phyloP scores from a whole-genome alignment of 2,329 filamentous ascomycete species.

The Exophiala spinifera region DNA sequence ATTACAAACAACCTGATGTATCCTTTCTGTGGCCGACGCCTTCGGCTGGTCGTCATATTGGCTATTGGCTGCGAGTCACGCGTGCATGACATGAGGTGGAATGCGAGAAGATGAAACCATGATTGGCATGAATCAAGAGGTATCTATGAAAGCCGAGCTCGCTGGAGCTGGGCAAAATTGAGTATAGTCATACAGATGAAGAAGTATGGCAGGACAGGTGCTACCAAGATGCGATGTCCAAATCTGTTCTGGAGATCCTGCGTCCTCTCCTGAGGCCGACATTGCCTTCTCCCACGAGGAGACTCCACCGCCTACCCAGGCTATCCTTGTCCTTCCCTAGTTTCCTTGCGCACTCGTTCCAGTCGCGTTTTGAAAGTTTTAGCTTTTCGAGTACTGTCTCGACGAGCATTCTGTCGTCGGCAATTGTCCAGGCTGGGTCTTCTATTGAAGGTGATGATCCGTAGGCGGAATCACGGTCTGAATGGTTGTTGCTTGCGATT shows the following conservation, averaged over 20 bases:
- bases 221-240: constrained; percentile 26
- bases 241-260: constrained; percentile 20
- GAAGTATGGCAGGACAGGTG: neutral
- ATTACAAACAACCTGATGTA: too few species aligned
- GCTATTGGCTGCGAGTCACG: too few species aligned
- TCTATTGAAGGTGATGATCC: constrained; percentile 17
- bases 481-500: neutral
- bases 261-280: constrained; percentile 36
- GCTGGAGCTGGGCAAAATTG: constrained; percentile 13
- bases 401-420: constrained; percentile 43
- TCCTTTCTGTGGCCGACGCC: too few species aligned
- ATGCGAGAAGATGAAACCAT: neutral
- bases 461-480: constrained; percentile 20
- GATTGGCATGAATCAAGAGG: neutral
- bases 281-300: constrained; percentile 43
- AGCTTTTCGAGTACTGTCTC: constrained; percentile 45
- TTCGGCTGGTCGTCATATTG: too few species aligned
- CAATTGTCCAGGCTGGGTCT: constrained; percentile 36
- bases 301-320: constrained; percentile 42
- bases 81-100: too few species aligned
- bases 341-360: constrained; percentile 45
- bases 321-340: constrained; percentile 42
- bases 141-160: constrained; percentile 8
- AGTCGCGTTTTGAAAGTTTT: constrained; percentile 42
- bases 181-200: neutral